These are phyloP conservation scores for Paramecium octaurelia DNA, from an alignment of 73 alveolate genomes.

Conservation along the genomic window DNA sequence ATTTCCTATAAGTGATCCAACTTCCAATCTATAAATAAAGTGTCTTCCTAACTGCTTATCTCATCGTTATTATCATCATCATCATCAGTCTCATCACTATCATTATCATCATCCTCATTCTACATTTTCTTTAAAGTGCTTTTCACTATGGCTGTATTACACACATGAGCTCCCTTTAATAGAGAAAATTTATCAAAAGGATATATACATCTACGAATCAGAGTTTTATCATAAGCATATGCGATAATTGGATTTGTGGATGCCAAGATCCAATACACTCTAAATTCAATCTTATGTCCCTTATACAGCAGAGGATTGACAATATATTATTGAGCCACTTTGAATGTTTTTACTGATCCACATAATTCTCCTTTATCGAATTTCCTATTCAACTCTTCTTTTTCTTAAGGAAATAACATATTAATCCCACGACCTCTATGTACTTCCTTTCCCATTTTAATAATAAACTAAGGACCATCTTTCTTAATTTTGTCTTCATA, in stretches of 20 bases:
- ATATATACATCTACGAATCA: constrained; percentile 41
- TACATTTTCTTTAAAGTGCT: not conserved
- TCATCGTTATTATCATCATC: not conserved
- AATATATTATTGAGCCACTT: constrained; percentile 44
- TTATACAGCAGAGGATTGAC: constrained; percentile 28
- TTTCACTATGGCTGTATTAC: constrained; percentile 58
- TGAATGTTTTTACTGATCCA: not conserved
- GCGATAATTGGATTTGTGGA: constrained; percentile 47
- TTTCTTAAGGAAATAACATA: constrained; percentile 19
- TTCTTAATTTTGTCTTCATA: not conserved
- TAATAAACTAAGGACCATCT: constrained; percentile 48
- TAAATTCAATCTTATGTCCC: constrained; percentile 48
- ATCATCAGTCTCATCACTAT: not conserved
- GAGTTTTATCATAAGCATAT: constrained; percentile 51
- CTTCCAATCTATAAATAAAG: constrained; percentile 44
- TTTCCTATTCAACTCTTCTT: not conserved
- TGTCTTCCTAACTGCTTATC: not conserved
- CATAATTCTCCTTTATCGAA: constrained; percentile 39
- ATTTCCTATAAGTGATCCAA: constrained; percentile 17
- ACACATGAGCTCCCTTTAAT: constrained; percentile 26
- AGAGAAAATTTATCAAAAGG: constrained; percentile 43
- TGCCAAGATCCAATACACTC: constrained; percentile 52
- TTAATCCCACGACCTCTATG: constrained; percentile 59
- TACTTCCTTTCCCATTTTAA: constrained; percentile 48
- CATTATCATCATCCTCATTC: not conserved